phyloP scores from a whole-genome alignment of 805 yeast genomes.

The Candida arabinofermentans region DNA sequence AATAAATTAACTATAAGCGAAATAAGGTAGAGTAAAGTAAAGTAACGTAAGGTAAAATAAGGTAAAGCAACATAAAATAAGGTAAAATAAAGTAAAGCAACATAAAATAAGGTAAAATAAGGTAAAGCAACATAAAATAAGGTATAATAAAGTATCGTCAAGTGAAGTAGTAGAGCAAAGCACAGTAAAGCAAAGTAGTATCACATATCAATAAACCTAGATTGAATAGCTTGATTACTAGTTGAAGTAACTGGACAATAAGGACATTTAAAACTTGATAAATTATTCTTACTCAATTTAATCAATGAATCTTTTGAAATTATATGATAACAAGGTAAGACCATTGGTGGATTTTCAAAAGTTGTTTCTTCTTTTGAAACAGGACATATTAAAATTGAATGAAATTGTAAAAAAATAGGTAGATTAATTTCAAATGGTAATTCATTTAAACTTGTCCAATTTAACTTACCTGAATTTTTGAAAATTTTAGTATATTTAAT shows the following conservation, averaged over 20 bases:
- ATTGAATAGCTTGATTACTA: constrained; percentile 38
- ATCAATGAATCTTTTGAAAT: constrained; percentile 51
- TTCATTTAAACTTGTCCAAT: constrained; percentile 57
- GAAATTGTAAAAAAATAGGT: constrained; percentile 51
- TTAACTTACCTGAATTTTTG: constrained; percentile 35
- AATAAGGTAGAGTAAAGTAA: too few species aligned
- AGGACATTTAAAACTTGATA: constrained; percentile 61
- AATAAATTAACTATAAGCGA: too few species aligned
- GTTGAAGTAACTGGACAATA: constrained; percentile 57
- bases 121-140: too few species aligned
- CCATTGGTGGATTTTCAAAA: constrained; percentile 52
- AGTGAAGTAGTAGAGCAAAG: not conserved
- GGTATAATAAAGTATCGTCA: not conserved
- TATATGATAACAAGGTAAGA: constrained; percentile 39
- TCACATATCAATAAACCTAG: constrained; percentile 38
- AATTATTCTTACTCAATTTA: constrained; percentile 37
- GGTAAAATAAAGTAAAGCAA: too few species aligned
- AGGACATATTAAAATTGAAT: constrained; percentile 69
- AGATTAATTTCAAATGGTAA: constrained; percentile 58
- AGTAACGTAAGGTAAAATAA: too few species aligned
- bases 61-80: too few species aligned
- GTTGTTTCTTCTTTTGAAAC: constrained; percentile 66
- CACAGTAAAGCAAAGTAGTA: not conserved
- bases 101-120: too few species aligned
- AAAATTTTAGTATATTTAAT: constrained; percentile 42